Percentiles rank a stretch among this genome's conserved stretches.
Evolutionary conservation across 2,329 filamentous ascomycete genomes (phyloP).

Genomic region (Penicillium corylophilum): DNA sequence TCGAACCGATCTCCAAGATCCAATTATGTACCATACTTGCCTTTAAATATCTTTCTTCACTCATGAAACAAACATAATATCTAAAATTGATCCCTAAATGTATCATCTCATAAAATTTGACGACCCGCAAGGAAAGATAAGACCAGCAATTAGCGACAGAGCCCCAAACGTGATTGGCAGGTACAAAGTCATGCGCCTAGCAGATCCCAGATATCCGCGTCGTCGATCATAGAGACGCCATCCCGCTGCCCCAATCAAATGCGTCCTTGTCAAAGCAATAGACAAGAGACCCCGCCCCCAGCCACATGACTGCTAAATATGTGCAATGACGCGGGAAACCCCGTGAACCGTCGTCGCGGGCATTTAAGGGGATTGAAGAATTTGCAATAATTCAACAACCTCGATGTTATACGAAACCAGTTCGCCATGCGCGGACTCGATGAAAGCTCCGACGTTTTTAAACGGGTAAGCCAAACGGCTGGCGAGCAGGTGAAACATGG

Average conservation of each 20-base stretch:
- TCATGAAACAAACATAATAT: too few relatives aligned
- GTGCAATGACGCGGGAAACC: constrained; percentile 13
- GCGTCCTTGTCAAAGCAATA: constrained; percentile 1
- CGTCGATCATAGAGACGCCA: not conserved
- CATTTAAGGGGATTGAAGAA: not conserved
- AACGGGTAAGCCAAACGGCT: constrained; percentile 41
- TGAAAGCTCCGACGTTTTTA: constrained; percentile 29
- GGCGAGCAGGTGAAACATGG: constrained; percentile 50
- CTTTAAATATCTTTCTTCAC: too few relatives aligned
- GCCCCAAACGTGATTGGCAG: not conserved
- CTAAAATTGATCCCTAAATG: too few relatives aligned
- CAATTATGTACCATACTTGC: too few relatives aligned
- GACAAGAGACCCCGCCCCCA: not conserved
- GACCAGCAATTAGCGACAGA: not conserved
- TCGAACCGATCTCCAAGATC: too few relatives aligned
- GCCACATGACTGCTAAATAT: constrained; percentile 11
- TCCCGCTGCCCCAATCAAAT: not conserved
- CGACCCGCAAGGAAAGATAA: not conserved
- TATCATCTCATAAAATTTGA: too few relatives aligned
- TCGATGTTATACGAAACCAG: not conserved
- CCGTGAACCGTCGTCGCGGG: not conserved
- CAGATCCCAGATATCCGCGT: not conserved
- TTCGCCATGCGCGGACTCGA: constrained; percentile 31
- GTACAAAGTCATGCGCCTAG: not conserved
- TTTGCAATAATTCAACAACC: not conserved